Conservation (phyloP, 192 early-diverging fungal species). For the Rhizoclosmatium sp. region DNA sequence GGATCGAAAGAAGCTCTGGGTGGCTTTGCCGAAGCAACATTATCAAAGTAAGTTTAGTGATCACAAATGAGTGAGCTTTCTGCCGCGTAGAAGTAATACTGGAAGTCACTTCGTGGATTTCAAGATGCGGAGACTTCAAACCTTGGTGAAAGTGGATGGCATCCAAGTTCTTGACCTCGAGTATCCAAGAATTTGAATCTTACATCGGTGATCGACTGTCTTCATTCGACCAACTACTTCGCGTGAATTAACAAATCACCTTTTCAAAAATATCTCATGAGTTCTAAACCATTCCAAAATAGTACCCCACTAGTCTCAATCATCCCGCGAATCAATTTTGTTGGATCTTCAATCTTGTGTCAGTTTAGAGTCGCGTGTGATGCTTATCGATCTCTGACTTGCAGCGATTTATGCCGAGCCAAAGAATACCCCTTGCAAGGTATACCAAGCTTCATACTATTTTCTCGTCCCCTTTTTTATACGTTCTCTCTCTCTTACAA, state of each 20-base stretch:
- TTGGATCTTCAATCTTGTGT: constrained; percentile 6
- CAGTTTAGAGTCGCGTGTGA: constrained; percentile 4
- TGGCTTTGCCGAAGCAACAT: too few relatives aligned
- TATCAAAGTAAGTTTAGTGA: too few relatives aligned
- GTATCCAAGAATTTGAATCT: neutral
- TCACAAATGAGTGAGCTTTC: neutral
- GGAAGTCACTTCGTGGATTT: neutral
- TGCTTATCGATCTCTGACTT: neutral
- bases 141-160: too few relatives aligned
- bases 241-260: neutral
- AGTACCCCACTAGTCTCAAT: constrained; percentile 6
- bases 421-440: neutral
- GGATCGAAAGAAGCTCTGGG: neutral
- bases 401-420: neutral
- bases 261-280: neutral
- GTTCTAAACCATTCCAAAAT: neutral
- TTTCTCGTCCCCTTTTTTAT: neutral
- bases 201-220: neutral
- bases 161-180: neutral
- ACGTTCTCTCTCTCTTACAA: too few relatives aligned
- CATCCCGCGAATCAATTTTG: neutral
- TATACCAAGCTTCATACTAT: neutral
- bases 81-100: neutral
- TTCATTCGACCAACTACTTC: too few relatives aligned
- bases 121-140: neutral